Base-by-base conservation (phyloP, 202 grass and related monocot species). In the Miscanthus sacchariflorus region DNA sequence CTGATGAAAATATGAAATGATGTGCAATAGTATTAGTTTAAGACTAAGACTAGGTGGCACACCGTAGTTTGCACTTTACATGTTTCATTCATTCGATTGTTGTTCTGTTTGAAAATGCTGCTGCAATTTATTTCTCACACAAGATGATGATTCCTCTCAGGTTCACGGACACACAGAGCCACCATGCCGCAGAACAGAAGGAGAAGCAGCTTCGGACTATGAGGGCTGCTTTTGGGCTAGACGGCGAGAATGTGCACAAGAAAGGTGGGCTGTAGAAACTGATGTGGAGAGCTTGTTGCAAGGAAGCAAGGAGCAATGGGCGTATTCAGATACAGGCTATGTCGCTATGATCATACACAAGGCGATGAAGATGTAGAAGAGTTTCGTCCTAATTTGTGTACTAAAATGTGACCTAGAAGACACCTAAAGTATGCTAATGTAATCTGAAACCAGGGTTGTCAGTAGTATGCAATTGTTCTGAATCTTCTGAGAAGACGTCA, bases 181-280 rank as follows among this genome's bases (percentile, higher is more conserved):
- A 98, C 85, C 92, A 93, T 4, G 70, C 91, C 19, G 86, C 87
- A 5, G 92, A 81, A 23, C 90, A 74, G 52, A 96, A 98, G 87
- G 94, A 96, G 80, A 92, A 89, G 58, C 91, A 96, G 52, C 87
- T 98, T 25, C 90, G 93, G 84, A 96, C 46, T 12, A 65, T 98
- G 83, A 93, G 93, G 74, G 83, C 54, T 76, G 93, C 96, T 50
- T 80, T 98, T 72, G 89, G 91, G 35, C 82, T 94, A 74, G 91
- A 94, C 40, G 46, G 25, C 45, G 65, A 77, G 78, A 64, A 84
- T 36, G 79, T 66, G 50, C 12, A 72, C 35, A 81, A 88, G 69
- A 84, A 88, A 12, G 90, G 67, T 19, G 74, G 9, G 9, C 4
- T 33, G 69, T 87, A 73, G 79, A 88, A 89, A 94, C 63, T 79